Evolutionary conservation across 495 filamentous ascomycete genomes (phyloP), one percentile per base, ranked within the genome.

Genomic region (Neurospora sublineolata): DNA sequence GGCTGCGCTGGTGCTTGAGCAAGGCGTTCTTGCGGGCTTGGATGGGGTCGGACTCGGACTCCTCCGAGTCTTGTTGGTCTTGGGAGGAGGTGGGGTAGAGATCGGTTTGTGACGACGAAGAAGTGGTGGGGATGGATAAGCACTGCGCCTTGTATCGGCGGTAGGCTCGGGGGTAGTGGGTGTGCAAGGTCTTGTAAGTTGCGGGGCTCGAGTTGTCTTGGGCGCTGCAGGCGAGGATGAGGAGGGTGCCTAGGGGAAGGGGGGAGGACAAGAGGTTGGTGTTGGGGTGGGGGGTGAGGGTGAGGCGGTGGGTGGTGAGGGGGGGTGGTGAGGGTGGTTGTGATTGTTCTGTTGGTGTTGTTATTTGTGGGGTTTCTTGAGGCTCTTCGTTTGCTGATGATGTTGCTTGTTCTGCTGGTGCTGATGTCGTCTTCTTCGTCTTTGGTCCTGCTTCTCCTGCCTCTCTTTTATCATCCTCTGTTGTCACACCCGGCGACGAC

Each of bases 141-240:
- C 78, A 80, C 64, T 74, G 73, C 6, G 44, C 58, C 10, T 67
- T 71, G 72, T 77, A 77, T 23, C 71, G 12, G 1, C n/a, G 16
- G 68, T 70, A 77, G 41, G 73, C 77, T 11, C 37, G 30, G 6
- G 77, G 78, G 67, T 77, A 80, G 3, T 10, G 70, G 3, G 41
- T 37, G n/a, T 39, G 67, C 41, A 80, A 80, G 33, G 58, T 70
- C 0, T 23, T 33, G 30, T 68, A 79, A 36, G 33, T 76, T 37
- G 77, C 77, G 68, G 69, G 75, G 41, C 72, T 68, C 77, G 75
- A 79, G 30, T 69, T 69, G 41, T 77, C 78, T 12, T 71, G 9
- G 41, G 42, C 20, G 71, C 79, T 79, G 73, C 78, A 79, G 33
- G 78, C 73, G 75, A 77, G 74, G 72, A 79, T 80, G 46, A 80